phyloP scores from a whole-genome alignment of 2,329 filamentous ascomycete species.

The Botrytis porri region DNA sequence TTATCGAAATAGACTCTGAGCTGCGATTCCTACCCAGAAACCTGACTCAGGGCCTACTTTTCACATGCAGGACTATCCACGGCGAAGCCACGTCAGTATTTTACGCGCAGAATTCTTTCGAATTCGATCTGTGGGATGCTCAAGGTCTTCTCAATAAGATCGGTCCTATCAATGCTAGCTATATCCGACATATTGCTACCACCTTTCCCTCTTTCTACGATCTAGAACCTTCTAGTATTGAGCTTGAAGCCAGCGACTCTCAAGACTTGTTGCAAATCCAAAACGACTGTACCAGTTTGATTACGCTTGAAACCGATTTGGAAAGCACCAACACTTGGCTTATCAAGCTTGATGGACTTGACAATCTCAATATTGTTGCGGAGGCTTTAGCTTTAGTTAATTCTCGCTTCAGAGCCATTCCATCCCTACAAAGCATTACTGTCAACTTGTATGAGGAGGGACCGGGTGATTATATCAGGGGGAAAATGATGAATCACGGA shows the following conservation, averaged over 20 bases:
- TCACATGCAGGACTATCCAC: slow-evolving; percentile 27
- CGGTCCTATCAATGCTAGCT: slow-evolving; percentile 27
- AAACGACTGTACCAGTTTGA: slow-evolving; percentile 25
- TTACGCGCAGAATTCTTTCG: slow-evolving; percentile 30
- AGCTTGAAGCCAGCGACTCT: slow-evolving; percentile 19
- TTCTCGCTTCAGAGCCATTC: slow-evolving; percentile 30
- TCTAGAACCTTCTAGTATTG: slow-evolving; percentile 18
- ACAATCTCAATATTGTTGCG: slow-evolving; percentile 19
- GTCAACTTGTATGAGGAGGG: slow-evolving; percentile 27
- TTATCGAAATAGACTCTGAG: neutral
- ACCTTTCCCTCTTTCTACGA: slow-evolving; percentile 25
- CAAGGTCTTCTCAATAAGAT: slow-evolving; percentile 28
- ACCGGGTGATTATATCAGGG: slow-evolving; percentile 26
- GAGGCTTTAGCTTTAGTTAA: slow-evolving; percentile 26
- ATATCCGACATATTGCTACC: slow-evolving; percentile 24
- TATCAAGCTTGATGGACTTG: slow-evolving; percentile 13
- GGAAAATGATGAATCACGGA: slow-evolving; percentile 29
- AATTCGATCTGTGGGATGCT: slow-evolving; percentile 22
- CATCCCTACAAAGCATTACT: slow-evolving; percentile 30
- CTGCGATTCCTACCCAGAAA: neutral
- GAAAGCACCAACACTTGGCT: slow-evolving; percentile 14
- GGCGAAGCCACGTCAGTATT: slow-evolving; percentile 28
- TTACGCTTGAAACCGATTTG: slow-evolving; percentile 23
- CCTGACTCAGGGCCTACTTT: slow-evolving; percentile 23
- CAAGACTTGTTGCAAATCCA: slow-evolving; percentile 25